Evolutionary conservation across 1,284 basidiomycete species (phyloP), one percentile per base, ranked within the genome.

Genomic region (Apiotrichum veenhuisii): DNA sequence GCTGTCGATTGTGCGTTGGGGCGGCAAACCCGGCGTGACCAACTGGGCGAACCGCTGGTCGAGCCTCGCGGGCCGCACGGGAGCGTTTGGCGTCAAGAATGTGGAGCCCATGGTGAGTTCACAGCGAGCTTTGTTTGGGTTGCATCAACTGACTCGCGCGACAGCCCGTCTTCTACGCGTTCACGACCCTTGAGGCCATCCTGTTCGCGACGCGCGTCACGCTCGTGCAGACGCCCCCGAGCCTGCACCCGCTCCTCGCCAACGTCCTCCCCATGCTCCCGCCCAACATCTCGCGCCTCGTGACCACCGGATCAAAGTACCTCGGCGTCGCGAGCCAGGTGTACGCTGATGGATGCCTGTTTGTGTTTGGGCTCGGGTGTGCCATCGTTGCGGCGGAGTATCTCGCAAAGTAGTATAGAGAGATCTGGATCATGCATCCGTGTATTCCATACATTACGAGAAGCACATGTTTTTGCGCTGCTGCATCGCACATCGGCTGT

Each of bases 131-230:
- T 25, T 22, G 11, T 15, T 7, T 3, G 1, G 22, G 30, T 37
- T n/a, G n/a, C n/a, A n/a, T n/a, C n/a, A n/a, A 3, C 38, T 30
- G 18, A 50, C 18, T 18, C 17, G 2, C n/a, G 23, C 25, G 3
- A 3, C 25, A 78, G 77, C 76, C 77, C n/a, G 58, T 77, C 15
- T 78, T 78, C 62, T 77, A 73, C 72, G 74, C 76, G 0, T 78
- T 77, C 52, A 57, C 66, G 0, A 77, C 76, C 0, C 57, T 78
- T 18, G 71, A 76, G 46, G 64, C 73, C 12, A 66, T 78, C 26
- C 68, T 78, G 0, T 72, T 76, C 58, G 74, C 73, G 1, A 75
- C 73, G 0, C 68, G 75, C 48, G 65, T 74, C 49, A 62, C 75
- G 44, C 58, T 78, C 40, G 58, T 74, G 54, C 56, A 70, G 64